phyloP scores from a whole-genome alignment of 306 rosid genomes.

The Amphicarpaea edgeworthii region DNA sequence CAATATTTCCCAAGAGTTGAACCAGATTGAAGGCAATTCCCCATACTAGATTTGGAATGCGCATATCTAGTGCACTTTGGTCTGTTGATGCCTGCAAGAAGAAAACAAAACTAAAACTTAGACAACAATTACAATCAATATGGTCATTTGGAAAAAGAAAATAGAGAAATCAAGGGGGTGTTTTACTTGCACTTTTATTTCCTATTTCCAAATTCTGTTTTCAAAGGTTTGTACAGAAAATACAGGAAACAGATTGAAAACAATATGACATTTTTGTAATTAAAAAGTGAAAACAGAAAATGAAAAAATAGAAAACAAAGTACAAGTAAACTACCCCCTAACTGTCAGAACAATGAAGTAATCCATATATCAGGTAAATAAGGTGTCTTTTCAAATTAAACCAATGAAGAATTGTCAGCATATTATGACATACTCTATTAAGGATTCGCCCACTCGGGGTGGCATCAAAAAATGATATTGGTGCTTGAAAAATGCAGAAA shows the following conservation, averaged over 20 bases:
- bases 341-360: background rate
- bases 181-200: too few species aligned
- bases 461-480: constrained; percentile 86
- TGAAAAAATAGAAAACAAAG: too few species aligned
- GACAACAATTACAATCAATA: constrained; percentile 11
- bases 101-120: background rate
- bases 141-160: background rate
- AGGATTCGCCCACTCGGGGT: constrained; percentile 72
- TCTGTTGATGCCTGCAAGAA: constrained; percentile 56
- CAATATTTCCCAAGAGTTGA: too few species aligned
- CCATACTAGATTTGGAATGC: too few species aligned
- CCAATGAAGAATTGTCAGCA: background rate
- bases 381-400: constrained; percentile 21
- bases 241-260: too few species aligned
- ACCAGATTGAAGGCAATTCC: too few species aligned
- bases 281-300: too few species aligned
- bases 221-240: too few species aligned
- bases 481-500: constrained; percentile 70
- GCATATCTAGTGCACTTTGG: constrained; percentile 50
- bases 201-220: too few species aligned
- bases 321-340: too few species aligned
- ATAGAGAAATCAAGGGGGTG: background rate
- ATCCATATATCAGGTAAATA: background rate
- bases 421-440: constrained; percentile 52
- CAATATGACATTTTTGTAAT: too few species aligned